These are phyloP conservation scores for Parietichytrium sp. DNA, from an alignment of 108 stramenopile genomes.

Conservation along the genomic window DNA sequence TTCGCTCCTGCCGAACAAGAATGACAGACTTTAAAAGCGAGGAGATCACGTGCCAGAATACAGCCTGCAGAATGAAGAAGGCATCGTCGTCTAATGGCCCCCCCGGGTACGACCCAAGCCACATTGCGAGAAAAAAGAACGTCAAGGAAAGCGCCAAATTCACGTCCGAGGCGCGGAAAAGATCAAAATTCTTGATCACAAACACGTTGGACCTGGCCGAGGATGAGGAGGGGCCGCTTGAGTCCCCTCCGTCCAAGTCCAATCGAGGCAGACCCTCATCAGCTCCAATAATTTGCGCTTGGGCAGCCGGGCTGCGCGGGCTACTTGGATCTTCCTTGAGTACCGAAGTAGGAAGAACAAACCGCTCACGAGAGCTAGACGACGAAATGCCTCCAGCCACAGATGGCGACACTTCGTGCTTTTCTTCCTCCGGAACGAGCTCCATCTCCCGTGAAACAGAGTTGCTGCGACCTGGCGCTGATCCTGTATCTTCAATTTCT, in stretches of 20 bases:
- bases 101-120: constrained; percentile 33
- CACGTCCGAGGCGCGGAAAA: constrained; percentile 12
- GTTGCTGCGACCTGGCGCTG: too few species aligned
- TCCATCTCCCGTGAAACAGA: too few species aligned
- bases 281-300: not conserved
- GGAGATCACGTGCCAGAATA: not conserved
- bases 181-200: not conserved
- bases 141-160: not conserved
- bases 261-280: too few species aligned
- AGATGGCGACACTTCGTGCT: not conserved
- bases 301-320: too few species aligned
- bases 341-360: too few species aligned
- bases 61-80: not conserved
- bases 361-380: too few species aligned
- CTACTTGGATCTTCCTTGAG: too few species aligned
- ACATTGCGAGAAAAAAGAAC: constrained; percentile 1
- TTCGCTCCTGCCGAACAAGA: not conserved
- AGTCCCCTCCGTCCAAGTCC: too few species aligned
- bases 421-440: not conserved
- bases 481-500: too few species aligned
- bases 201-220: constrained; percentile 24
- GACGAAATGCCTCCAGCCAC: too few species aligned
- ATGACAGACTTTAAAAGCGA: not conserved
- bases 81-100: not conserved
- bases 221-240: too few species aligned